Base-by-base conservation (phyloP, 2,329 filamentous ascomycete species). In the Scedosporium boydii region DNA sequence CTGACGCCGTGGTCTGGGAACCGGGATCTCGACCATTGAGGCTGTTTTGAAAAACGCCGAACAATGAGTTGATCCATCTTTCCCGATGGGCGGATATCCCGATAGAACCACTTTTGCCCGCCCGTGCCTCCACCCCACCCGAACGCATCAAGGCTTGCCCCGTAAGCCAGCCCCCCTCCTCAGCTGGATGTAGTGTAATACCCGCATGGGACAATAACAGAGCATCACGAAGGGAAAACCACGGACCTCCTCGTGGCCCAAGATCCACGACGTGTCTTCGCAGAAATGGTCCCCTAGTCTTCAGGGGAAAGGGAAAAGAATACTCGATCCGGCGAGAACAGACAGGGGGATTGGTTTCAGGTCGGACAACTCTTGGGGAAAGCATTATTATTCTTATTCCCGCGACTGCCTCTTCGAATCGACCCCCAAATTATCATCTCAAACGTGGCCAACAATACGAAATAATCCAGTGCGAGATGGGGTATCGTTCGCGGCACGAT, bases 31-130 rank as follows among this genome's bases (percentile, higher is more conserved):
- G 48, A 21, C 27, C 34, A 56, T 62, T 62, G 38, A 62, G 51
- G 60, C 60, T 62, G 60, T 44, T 56, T 58, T 26, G 46, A 61
- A 51, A 61, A 41, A 21, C 59, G 59, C 44, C 44, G 27, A 61
- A 51, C 46, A 59, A 59, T 23, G 27, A 58, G 34, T 59, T 42
- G 18, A 53, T 23, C 59, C 42, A 18, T 53, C 23, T 55, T 29
- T 21, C 18, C 44, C 41, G 42, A 48, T 51, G 41, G 41, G 14
- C 41, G 58, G 23, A 29, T n/a, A 27, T 60, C 42, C 38, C 23
- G 58, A 26, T 7, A 55, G n/a, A 21, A 55, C 21, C 57, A 23
- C 57, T 44, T 44, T 44, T 44, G 29, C 29, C 38, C 57, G 29
- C 27, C 42, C 57, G 29, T 14, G 41, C 26, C 55, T 58, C 29